These are phyloP conservation scores for Trichocomaceae sp. DNA, from an alignment of 2,329 filamentous ascomycete species.

Conservation along the genomic window DNA sequence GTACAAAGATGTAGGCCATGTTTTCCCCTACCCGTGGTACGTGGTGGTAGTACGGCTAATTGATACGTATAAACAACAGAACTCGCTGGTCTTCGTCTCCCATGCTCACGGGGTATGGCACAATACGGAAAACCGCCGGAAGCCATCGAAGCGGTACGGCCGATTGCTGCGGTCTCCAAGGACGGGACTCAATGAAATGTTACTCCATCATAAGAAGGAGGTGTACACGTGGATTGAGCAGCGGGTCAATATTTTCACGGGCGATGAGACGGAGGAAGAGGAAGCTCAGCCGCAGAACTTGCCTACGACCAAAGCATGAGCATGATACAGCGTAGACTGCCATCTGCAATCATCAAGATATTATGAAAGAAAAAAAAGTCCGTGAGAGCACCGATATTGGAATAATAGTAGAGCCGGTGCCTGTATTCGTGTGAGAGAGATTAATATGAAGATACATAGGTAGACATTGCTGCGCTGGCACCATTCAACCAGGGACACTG, in stretches of 20 bases:
- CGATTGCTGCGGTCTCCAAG: conserved; percentile 43
- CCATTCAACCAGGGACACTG: too few relatives aligned
- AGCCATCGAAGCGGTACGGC: conserved; percentile 54
- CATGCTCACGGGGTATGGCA: conserved; percentile 69
- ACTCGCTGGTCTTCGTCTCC: conserved; percentile 73
- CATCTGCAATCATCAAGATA: background rate
- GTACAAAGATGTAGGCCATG: conserved; percentile 60
- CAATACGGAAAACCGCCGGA: conserved; percentile 52
- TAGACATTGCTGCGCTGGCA: too few relatives aligned
- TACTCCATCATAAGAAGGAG: conserved; percentile 46
- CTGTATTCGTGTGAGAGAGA: too few relatives aligned
- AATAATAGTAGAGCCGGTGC: too few relatives aligned
- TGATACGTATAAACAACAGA: conserved; percentile 27
- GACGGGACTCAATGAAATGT: conserved; percentile 50
- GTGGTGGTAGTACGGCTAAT: background rate
- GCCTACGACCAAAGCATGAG: background rate
- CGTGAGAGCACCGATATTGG: too few relatives aligned
- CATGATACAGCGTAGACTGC: too few relatives aligned
- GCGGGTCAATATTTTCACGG: conserved; percentile 21
- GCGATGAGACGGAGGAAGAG: conserved; percentile 21
- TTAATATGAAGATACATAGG: too few relatives aligned
- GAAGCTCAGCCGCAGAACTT: background rate
- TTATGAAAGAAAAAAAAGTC: too few relatives aligned
- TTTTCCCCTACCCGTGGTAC: background rate
- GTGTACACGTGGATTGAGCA: conserved; percentile 44